Percentiles rank a stretch among this genome's conserved stretches.
Conservation (phyloP, 116 monocot genomes). For the Phalaenopsis hybrid region DNA sequence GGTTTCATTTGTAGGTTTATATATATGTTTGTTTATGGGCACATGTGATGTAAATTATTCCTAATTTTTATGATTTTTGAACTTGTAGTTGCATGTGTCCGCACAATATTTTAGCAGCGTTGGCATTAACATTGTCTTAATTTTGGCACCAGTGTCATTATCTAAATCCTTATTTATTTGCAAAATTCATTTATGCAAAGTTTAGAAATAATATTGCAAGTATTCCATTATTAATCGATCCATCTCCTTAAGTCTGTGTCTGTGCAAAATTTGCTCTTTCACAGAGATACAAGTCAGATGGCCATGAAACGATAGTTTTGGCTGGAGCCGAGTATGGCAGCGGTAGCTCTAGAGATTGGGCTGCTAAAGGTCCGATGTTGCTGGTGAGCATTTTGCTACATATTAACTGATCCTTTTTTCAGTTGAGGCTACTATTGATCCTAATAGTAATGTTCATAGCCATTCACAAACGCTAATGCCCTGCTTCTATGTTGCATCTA, state of each 20-base stretch:
- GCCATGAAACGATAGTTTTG: conserved; percentile 45
- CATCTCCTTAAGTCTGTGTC: neutral
- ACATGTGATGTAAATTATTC: neutral
- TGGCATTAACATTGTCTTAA: neutral
- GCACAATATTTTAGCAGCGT: neutral
- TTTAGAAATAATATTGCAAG: neutral
- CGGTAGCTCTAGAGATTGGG: conserved; percentile 78
- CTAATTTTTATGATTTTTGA: neutral
- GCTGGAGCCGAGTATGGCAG: conserved; percentile 79
- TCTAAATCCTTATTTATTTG: too few species aligned
- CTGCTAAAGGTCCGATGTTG: conserved; percentile 78
- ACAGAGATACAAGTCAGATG: conserved; percentile 59
- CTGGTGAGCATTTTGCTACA: conserved; percentile 23
- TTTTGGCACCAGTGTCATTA: too few species aligned
- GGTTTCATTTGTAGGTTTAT: too few species aligned
- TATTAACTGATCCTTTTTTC: neutral
- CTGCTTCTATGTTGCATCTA: too few species aligned
- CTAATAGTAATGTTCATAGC: too few species aligned
- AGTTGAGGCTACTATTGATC: too few species aligned
- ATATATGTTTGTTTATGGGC: too few species aligned
- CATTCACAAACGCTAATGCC: too few species aligned
- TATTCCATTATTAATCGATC: neutral
- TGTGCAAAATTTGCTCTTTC: neutral
- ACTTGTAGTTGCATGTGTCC: neutral
- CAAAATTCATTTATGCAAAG: neutral